Conservation (phyloP, 106 monocot species). For the Dendrobium catenatum region DNA sequence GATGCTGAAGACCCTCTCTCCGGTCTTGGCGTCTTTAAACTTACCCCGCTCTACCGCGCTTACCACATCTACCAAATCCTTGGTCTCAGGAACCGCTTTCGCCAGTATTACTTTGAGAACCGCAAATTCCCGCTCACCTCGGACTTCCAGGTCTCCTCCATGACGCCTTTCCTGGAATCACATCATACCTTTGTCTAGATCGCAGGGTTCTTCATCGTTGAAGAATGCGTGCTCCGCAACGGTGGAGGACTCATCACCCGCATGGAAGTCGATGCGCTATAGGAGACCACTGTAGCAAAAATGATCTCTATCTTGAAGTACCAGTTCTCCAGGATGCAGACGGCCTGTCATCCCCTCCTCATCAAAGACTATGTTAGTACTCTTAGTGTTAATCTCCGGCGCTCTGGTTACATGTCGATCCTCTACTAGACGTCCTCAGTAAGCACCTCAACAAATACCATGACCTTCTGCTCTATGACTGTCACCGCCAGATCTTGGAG, state of each 20-base stretch:
- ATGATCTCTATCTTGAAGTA: conserved; percentile 89
- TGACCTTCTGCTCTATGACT: conserved; percentile 82
- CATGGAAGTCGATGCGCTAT: conserved; percentile 65
- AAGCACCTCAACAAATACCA: conserved; percentile 97
- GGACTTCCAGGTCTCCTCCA: conserved; percentile 89
- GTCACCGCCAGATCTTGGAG: conserved; percentile 73
- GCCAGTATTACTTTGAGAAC: conserved; percentile 89
- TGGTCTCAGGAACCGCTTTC: conserved; percentile 67
- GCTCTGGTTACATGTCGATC: conserved; percentile 66
- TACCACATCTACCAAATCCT: conserved; percentile 84
- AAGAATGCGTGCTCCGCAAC: conserved; percentile 72
- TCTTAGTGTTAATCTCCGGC: conserved; percentile 64
- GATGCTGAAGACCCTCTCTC: conserved; percentile 24
- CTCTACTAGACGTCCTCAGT: conserved; percentile 69
- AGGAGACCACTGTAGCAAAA: conserved; percentile 81
- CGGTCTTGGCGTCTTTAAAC: conserved; percentile 38
- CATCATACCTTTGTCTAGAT: conserved; percentile 97
- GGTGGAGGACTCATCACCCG: conserved; percentile 68
- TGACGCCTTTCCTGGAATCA: conserved; percentile 90
- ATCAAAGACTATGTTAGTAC: conserved; percentile 87
- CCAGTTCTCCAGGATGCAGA: conserved; percentile 92
- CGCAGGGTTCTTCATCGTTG: conserved; percentile 95
- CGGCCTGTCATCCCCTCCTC: conserved; percentile 72
- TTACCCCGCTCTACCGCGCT: conserved; percentile 81
- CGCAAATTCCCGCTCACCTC: conserved; percentile 97